Evolutionary conservation across 2,329 filamentous ascomycete species (phyloP).

Genomic region (Aspergillus sp.): DNA sequence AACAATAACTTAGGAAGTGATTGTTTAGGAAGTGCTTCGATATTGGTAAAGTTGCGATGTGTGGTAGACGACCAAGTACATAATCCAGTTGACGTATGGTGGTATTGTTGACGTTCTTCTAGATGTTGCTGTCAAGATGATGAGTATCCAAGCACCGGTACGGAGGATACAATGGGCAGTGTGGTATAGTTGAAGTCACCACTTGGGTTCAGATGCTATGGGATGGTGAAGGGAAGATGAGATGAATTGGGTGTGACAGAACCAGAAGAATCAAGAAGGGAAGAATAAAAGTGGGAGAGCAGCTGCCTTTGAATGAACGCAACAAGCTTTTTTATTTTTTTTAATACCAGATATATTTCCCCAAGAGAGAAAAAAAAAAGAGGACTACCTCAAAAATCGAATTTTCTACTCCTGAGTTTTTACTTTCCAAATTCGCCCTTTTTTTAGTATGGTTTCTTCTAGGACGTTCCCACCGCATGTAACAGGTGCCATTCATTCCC

Average conservation of each 20-base stretch:
- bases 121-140: background rate
- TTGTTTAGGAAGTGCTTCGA: constrained; percentile 28
- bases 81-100: constrained; percentile 16
- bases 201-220: background rate
- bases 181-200: background rate
- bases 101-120: background rate
- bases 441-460: constrained; percentile 23
- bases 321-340: constrained; percentile 16
- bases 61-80: constrained; percentile 22
- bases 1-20: background rate
- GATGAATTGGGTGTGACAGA: constrained; percentile 10
- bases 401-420: constrained; percentile 25
- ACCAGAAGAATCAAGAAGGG: constrained; percentile 6
- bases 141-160: background rate
- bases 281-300: constrained; percentile 18
- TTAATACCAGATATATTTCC: constrained; percentile 10
- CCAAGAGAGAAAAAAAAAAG: background rate
- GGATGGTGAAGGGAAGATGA: background rate
- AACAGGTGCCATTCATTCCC: constrained; percentile 26
- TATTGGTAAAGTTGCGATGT: constrained; percentile 26
- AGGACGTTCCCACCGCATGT: constrained; percentile 28
- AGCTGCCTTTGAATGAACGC: constrained; percentile 24
- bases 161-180: background rate
- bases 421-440: constrained; percentile 15
- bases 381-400: constrained; percentile 6